These are phyloP conservation scores for Yarrowia keelungensis DNA, from an alignment of 805 yeast genomes.

Conservation along the genomic window DNA sequence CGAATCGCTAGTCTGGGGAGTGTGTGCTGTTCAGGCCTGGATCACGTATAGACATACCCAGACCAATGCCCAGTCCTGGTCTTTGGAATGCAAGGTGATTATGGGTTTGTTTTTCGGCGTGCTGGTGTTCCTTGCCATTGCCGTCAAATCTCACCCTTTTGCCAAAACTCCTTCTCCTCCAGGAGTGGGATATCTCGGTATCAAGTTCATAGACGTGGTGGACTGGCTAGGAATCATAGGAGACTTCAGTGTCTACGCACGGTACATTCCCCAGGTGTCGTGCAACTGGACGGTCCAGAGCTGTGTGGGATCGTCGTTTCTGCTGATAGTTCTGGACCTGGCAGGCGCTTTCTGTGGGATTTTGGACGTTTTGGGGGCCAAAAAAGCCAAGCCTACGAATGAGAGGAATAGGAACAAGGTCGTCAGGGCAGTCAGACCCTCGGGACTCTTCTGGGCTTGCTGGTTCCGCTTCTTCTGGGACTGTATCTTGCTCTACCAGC, in stretches of 20 bases:
- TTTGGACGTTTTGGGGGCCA: constrained; percentile 21
- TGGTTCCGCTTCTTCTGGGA: constrained; percentile 24
- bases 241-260: constrained; percentile 19
- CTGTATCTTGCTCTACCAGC: constrained; percentile 21
- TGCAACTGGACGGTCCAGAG: constrained; percentile 39
- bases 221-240: constrained; percentile 40
- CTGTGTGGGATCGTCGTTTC: constrained; percentile 18
- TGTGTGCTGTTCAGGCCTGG: constrained; percentile 17
- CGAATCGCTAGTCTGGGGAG: constrained; percentile 10
- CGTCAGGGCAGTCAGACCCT: constrained; percentile 15
- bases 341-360: constrained; percentile 19
- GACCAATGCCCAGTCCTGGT: constrained; percentile 32
- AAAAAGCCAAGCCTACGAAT: constrained; percentile 11
- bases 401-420: constrained; percentile 9
- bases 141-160: constrained; percentile 17
- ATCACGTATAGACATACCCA: constrained; percentile 11
- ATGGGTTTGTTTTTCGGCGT: constrained; percentile 24
- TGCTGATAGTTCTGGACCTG: background rate
- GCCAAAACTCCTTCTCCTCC: constrained; percentile 24
- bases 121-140: background rate
- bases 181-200: constrained; percentile 39
- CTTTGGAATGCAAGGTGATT: constrained; percentile 29
- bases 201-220: constrained; percentile 41
- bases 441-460: constrained; percentile 31
- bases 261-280: constrained; percentile 40